These are phyloP conservation scores for Lyophyllum semitale DNA, from an alignment of 768 basidiomycete genomes.

Conservation along the genomic window DNA sequence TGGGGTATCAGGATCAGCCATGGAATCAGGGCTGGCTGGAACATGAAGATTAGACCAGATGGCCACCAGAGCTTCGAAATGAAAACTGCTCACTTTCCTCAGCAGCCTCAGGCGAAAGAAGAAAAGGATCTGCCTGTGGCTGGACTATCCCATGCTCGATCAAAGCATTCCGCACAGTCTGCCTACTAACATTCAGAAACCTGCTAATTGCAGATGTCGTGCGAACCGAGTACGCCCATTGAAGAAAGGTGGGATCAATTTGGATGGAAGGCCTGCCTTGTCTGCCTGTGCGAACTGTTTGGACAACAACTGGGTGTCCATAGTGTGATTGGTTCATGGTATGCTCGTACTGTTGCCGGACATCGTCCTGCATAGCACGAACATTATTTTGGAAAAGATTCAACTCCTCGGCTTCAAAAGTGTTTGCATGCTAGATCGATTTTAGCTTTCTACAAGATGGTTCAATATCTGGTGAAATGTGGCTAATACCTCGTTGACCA, in stretches of 20 bases:
- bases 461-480: neutral
- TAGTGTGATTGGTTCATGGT: neutral
- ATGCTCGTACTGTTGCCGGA: neutral
- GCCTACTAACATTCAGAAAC: constrained; percentile 14
- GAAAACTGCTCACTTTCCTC: neutral
- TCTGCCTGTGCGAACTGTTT: neutral
- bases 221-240: constrained; percentile 17
- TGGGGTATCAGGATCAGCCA: neutral
- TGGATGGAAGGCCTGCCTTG: constrained; percentile 7
- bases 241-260: constrained; percentile 19
- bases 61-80: neutral
- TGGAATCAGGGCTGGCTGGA: too few relatives aligned
- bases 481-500: constrained; percentile 12
- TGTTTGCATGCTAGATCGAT: neutral
- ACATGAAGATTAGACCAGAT: too few relatives aligned
- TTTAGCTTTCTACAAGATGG: neutral
- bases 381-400: neutral
- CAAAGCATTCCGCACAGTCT: constrained; percentile 13
- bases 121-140: neutral
- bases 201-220: constrained; percentile 14
- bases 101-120: neutral
- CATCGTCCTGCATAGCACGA: neutral
- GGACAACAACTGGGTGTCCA: constrained; percentile 1
- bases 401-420: neutral
- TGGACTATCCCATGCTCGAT: constrained; percentile 18